Evolutionary conservation across 75 land plant genomes (phyloP).

Genomic region (Ceratopteris richardii): DNA sequence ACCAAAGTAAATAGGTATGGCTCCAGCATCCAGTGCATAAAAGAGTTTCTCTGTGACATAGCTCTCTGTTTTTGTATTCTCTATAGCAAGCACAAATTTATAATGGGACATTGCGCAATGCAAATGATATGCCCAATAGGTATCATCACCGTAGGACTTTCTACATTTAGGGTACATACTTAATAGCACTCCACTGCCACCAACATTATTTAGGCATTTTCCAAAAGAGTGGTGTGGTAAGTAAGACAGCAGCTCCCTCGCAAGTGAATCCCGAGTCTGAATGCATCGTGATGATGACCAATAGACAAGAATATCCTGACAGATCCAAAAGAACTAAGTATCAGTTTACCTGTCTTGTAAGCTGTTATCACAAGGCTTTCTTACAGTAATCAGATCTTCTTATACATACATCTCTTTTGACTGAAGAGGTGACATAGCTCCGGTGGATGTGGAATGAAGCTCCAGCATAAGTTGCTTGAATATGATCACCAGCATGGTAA

Average conservation of each 20-base stretch:
- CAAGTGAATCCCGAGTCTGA: slow-evolving; percentile 48
- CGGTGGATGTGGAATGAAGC: slow-evolving; percentile 63
- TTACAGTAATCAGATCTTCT: too few species aligned
- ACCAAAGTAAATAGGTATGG: slow-evolving; percentile 95
- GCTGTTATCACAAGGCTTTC: neutral
- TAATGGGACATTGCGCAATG: slow-evolving; percentile 99
- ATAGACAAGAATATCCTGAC: slow-evolving; percentile 83
- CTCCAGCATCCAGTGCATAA: slow-evolving; percentile 81
- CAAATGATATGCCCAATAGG: slow-evolving; percentile 78
- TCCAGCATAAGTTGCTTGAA: slow-evolving; percentile 98
- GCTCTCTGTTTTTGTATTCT: slow-evolving; percentile 88
- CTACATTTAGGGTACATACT: slow-evolving; percentile 66
- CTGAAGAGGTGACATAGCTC: slow-evolving; percentile 64
- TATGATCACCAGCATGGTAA: slow-evolving; percentile 79
- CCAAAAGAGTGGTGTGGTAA: slow-evolving; percentile 92
- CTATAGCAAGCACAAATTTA: slow-evolving; percentile 95
- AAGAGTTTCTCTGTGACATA: slow-evolving; percentile 97
- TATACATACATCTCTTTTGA: slow-evolving; percentile 57
- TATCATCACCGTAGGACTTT: slow-evolving; percentile 19
- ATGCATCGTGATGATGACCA: slow-evolving; percentile 97
- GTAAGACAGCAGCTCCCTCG: slow-evolving; percentile 44
- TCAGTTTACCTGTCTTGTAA: neutral
- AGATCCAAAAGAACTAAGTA: neutral
- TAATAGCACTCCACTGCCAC: slow-evolving; percentile 52
- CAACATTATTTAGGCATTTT: slow-evolving; percentile 87